Percentiles rank a stretch among this genome's conserved stretches.
Conservation (phyloP, 495 filamentous ascomycete species). For the Annulohypoxylon maeteangense region DNA sequence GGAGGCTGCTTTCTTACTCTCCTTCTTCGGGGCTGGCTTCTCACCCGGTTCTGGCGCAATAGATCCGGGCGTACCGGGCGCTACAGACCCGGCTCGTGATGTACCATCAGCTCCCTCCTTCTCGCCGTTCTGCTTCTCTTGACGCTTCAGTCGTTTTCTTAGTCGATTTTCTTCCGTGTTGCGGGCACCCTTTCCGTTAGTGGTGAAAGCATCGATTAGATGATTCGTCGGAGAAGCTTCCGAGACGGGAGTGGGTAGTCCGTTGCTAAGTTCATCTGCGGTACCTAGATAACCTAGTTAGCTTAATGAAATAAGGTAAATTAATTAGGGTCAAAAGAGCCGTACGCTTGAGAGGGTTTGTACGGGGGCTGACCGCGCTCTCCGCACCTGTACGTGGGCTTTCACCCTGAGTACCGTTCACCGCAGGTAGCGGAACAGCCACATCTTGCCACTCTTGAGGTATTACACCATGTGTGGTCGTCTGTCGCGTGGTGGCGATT, state of each 20-base stretch:
- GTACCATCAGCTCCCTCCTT: conserved; percentile 48
- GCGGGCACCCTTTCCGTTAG: conserved; percentile 53
- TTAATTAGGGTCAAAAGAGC: conserved; percentile 39
- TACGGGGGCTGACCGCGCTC: conserved; percentile 59
- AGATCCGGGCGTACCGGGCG: conserved; percentile 61
- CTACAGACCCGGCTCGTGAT: conserved; percentile 57
- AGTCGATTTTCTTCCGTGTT: conserved; percentile 61
- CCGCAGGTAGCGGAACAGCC: conserved; percentile 56
- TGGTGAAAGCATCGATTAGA: conserved; percentile 52
- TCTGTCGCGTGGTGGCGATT: conserved; percentile 71
- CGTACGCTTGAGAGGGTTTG: conserved; percentile 72
- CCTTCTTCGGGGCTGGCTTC: conserved; percentile 66
- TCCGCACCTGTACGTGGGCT: conserved; percentile 51
- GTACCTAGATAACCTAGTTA: conserved; percentile 39
- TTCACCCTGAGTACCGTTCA: conserved; percentile 48
- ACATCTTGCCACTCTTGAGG: conserved; percentile 76
- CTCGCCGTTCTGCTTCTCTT: conserved; percentile 36
- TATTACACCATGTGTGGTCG: conserved; percentile 75
- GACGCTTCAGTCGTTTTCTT: conserved; percentile 59
- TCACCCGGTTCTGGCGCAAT: conserved; percentile 56
- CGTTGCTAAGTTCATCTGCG: conserved; percentile 41
- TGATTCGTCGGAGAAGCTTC: conserved; percentile 46
- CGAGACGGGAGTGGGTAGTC: conserved; percentile 38
- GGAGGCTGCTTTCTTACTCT: conserved; percentile 67
- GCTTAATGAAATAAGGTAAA: conserved; percentile 13